phyloP scores from a whole-genome alignment of 257 asterid species.

The Anisodus tanguticus region DNA sequence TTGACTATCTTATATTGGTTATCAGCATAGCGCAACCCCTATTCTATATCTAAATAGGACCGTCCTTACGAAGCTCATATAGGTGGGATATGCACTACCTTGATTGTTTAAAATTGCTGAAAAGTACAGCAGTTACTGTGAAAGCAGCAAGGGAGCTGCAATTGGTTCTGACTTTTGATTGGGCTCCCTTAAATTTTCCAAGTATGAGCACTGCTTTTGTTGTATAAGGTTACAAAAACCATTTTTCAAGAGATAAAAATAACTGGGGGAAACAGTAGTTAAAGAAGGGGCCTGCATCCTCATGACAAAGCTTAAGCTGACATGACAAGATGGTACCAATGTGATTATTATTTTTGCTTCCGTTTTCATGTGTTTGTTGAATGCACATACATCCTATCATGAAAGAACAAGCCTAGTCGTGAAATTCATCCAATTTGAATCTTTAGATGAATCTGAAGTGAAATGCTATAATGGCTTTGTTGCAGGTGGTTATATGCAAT shows the following conservation, averaged over 20 bases:
- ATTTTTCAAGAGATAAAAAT: not conserved
- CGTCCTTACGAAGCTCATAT: not conserved
- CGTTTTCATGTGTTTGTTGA: slow-evolving; percentile 15
- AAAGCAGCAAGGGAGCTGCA: slow-evolving; percentile 4
- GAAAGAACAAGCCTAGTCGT: not conserved
- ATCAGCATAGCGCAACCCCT: not conserved
- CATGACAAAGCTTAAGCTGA: slow-evolving; percentile 10
- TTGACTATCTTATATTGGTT: not conserved
- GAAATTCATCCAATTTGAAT: not conserved
- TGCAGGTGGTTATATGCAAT: slow-evolving; percentile 86
- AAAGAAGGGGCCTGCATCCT: not conserved
- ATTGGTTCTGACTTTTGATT: not conserved
- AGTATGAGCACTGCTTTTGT: not conserved
- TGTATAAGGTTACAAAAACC: slow-evolving; percentile 7
- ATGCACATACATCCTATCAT: not conserved
- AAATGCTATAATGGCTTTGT: slow-evolving; percentile 36
- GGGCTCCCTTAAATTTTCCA: not conserved
- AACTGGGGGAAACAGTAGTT: not conserved
- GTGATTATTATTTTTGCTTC: not conserved
- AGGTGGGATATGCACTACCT: not conserved
- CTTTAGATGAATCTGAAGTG: slow-evolving; percentile 23
- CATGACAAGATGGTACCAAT: not conserved
- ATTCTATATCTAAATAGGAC: not conserved
- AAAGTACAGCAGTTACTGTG: not conserved
- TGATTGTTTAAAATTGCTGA: not conserved